These are phyloP conservation scores for Polygonum maritimum DNA, from an alignment of 148 eudicot genomes.

Conservation along the genomic window DNA sequence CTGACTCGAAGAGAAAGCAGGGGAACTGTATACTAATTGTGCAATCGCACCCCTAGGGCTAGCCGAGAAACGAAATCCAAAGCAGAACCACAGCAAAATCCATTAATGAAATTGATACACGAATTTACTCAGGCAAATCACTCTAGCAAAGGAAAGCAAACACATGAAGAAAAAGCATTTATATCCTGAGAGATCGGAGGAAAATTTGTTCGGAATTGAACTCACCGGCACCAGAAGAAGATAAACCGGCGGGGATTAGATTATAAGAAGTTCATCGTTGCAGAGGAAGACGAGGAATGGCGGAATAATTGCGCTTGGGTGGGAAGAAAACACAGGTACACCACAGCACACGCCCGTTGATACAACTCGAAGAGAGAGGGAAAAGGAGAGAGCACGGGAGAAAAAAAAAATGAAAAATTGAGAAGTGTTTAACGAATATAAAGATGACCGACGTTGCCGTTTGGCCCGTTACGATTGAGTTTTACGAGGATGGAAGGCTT, in stretches of 20 bases:
- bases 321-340: slow-evolving; percentile 4
- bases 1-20: slow-evolving; percentile 21
- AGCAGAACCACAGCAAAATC: background rate
- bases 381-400: slow-evolving; percentile 10
- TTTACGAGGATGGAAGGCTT: too few species aligned
- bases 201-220: background rate
- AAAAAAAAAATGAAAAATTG: background rate
- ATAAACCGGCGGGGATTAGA: slow-evolving; percentile 22
- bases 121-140: background rate
- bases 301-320: slow-evolving; percentile 8
- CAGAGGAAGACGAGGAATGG: background rate
- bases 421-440: slow-evolving; percentile 50
- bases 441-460: slow-evolving; percentile 49
- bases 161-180: background rate
- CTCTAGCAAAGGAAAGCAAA: background rate
- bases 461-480: slow-evolving; percentile 34
- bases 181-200: background rate
- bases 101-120: background rate
- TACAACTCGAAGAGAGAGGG: slow-evolving; percentile 7
- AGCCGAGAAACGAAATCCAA: background rate
- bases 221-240: background rate
- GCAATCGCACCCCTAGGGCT: background rate
- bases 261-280: slow-evolving; percentile 2
- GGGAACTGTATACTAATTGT: background rate
- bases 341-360: slow-evolving; percentile 45